Conservation (phyloP, 306 rosid genomes). For the Calophaca sinica region DNA sequence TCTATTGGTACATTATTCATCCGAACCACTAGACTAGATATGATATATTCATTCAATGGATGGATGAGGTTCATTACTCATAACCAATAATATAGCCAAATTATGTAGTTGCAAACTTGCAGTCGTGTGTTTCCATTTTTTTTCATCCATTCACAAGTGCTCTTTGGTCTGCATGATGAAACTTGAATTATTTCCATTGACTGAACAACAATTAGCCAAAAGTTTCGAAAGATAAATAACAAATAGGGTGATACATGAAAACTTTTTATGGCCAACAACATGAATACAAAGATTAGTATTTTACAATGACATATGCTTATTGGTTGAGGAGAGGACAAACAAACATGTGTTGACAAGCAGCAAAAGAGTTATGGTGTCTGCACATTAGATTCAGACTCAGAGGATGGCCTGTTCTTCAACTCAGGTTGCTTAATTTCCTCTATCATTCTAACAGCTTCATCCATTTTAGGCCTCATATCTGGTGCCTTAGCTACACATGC, state of each 20-base stretch:
- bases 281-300: conserved; percentile 41
- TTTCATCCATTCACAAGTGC: too few species aligned
- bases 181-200: conserved; percentile 42
- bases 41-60: too few species aligned
- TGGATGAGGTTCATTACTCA: too few species aligned
- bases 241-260: conserved; percentile 35
- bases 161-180: conserved; percentile 31
- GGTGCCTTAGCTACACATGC: conserved; percentile 69
- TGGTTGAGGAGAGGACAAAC: conserved; percentile 20
- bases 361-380: conserved; percentile 58
- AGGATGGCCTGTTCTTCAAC: conserved; percentile 59
- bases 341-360: not conserved
- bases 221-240: conserved; percentile 30
- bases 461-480: conserved; percentile 73
- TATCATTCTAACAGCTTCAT: conserved; percentile 64
- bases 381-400: conserved; percentile 68
- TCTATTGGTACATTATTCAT: too few species aligned
- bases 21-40: too few species aligned
- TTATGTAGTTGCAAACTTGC: too few species aligned
- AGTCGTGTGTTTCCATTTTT: too few species aligned
- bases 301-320: conserved; percentile 47
- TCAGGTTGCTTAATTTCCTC: conserved; percentile 70
- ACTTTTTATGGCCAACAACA: conserved; percentile 38
- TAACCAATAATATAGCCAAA: too few species aligned
- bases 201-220: conserved; percentile 46